Base-by-base conservation (phyloP, 2,329 filamentous ascomycete genomes). In the Calonectria hongkongensis region DNA sequence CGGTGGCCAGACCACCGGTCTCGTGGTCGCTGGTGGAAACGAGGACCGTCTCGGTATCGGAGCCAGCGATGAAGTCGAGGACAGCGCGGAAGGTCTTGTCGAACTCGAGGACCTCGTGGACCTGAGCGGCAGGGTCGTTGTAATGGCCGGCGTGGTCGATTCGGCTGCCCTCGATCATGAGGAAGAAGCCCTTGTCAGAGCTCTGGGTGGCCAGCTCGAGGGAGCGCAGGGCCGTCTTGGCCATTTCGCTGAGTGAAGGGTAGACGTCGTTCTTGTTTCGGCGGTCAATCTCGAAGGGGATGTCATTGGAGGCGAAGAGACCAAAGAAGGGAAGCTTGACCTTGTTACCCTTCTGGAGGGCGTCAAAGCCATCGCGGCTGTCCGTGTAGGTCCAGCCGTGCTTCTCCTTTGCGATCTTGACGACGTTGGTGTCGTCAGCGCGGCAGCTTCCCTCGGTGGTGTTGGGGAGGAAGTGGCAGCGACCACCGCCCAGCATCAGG, bases 111-210 rank as follows among this genome's bases (percentile, higher is more conserved):
- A 99, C 96, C 84, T 99, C 97, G 78, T 94, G 93, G 13, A 96
- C 94, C 81, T 97, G 94, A 0, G 94, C 94, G 12, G 93, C 94
- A 0, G 94, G 94, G 79, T 97, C 94, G 78, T 97, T 97, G 75
- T 90, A 91, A 82, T 97, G 94, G 8, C 95, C 97, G 4, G 97
- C 96, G 82, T 99, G 97, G 81, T 99, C 97, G 79, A 99, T 98
- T 50, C 97, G 90, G 79, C 95, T 98, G 5, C 96, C 97, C 84
- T 99, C 97, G 73, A 99, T 97, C 96, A 99, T 98, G 79, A 99
- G 88, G 85, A 99, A 99, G 88, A 98, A 99, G 5, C 97, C 97
- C 84, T 97, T 92, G 50, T 98, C 95, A 74, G 91, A 95, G 81
- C 96, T 88, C 80, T 91, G 88, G 0, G 97, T 98, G 0, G 96